phyloP scores from a whole-genome alignment of 1,284 basidiomycete genomes.

The Thelephora terrestris region DNA sequence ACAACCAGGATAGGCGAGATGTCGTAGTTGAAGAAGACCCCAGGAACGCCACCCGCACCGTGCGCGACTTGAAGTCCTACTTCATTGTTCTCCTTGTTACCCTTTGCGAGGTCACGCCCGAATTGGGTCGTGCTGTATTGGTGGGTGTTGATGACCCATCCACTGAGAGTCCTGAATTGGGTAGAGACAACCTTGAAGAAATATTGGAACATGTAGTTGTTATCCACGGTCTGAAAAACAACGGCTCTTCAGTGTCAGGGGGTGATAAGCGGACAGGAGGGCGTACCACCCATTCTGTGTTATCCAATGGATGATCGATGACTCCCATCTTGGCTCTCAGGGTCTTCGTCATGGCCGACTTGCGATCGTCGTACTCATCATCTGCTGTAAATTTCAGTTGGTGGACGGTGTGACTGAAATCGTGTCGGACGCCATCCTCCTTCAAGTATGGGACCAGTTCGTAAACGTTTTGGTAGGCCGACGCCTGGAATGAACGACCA shows the following conservation, averaged over 20 bases:
- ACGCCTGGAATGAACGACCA: constrained; percentile 88
- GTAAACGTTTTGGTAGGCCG: constrained; percentile 66
- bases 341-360: constrained; percentile 48
- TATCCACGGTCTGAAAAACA: constrained; percentile 43
- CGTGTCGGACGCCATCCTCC: constrained; percentile 80
- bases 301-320: constrained; percentile 70
- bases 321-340: constrained; percentile 77
- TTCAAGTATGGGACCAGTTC: constrained; percentile 94
- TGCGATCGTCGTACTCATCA: constrained; percentile 62
- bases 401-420: constrained; percentile 90
- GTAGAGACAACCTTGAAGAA: constrained; percentile 97
- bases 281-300: constrained; percentile 52
- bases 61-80: constrained; percentile 77
- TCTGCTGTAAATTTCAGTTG: constrained; percentile 79
- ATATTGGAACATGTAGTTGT: constrained; percentile 91
- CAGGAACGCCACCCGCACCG: constrained; percentile 69
- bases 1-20: constrained; percentile 95
- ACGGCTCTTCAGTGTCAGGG: constrained; percentile 2
- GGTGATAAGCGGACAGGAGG: constrained; percentile 2
- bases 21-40: constrained; percentile 94
- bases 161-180: constrained; percentile 72
- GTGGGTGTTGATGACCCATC: constrained; percentile 60
- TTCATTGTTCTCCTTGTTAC: constrained; percentile 47
- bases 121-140: constrained; percentile 96
- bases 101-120: constrained; percentile 78